Evolutionary conservation across 306 rosid species (phyloP).

Genomic region (Cicer pinnatifidum): DNA sequence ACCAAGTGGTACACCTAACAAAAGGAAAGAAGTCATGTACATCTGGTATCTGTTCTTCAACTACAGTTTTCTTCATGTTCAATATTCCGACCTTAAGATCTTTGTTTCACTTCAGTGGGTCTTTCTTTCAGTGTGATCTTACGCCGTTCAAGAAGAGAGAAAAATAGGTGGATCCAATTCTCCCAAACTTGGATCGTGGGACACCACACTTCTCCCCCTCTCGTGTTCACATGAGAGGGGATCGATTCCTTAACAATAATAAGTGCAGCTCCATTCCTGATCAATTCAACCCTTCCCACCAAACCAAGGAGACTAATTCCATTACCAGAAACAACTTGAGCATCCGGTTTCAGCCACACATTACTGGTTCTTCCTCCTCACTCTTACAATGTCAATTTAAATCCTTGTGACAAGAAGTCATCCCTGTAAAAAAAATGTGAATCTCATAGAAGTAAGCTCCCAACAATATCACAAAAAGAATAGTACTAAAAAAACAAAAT

Average conservation of each 20-base stretch:
- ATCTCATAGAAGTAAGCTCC: conserved; percentile 10
- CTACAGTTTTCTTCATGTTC: conserved; percentile 10
- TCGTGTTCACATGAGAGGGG: too few relatives aligned
- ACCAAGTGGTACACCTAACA: not conserved
- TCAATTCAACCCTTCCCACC: conserved; percentile 22
- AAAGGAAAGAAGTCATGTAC: conserved; percentile 19
- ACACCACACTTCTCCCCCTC: too few relatives aligned
- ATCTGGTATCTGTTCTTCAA: conserved; percentile 9
- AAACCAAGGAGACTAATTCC: conserved; percentile 21
- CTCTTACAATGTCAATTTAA: conserved; percentile 59
- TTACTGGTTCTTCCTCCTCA: conserved; percentile 6
- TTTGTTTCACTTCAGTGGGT: not conserved
- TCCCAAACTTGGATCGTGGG: too few relatives aligned
- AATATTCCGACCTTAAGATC: not conserved
- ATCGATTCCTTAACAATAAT: too few relatives aligned
- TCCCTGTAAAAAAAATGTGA: conserved; percentile 50
- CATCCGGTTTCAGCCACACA: conserved; percentile 22
- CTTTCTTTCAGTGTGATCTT: not conserved
- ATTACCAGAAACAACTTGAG: not conserved
- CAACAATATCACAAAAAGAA: not conserved
- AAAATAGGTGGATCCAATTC: not conserved
- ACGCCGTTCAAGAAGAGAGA: not conserved
- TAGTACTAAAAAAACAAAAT: not conserved
- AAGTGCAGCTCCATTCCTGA: conserved; percentile 2
- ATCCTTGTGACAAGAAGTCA: conserved; percentile 65